Conservation (phyloP, 331 rosid species). For the Acacia pycnantha region DNA sequence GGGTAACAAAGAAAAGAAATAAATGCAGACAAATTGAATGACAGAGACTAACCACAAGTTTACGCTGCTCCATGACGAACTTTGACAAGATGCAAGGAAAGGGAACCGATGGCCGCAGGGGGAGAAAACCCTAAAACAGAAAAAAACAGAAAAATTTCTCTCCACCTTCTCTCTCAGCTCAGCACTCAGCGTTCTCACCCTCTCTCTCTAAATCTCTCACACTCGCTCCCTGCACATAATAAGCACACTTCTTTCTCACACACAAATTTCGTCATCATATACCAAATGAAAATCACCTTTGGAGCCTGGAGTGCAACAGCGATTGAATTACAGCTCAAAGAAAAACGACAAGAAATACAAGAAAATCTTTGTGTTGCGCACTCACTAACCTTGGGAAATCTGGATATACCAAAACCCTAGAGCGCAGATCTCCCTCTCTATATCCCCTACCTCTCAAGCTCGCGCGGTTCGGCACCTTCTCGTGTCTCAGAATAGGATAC, state of each 20-base stretch:
- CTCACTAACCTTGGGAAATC: slow-evolving; percentile 69
- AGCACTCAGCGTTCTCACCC: slow-evolving; percentile 60
- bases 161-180: slow-evolving; percentile 45
- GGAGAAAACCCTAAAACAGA: slow-evolving; percentile 53
- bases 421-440: slow-evolving; percentile 44
- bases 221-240: slow-evolving; percentile 92
- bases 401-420: slow-evolving; percentile 46
- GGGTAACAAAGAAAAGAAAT: not conserved
- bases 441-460: slow-evolving; percentile 23
- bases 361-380: slow-evolving; percentile 40
- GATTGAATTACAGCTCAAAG: slow-evolving; percentile 39
- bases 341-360: slow-evolving; percentile 17
- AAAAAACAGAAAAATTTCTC: slow-evolving; percentile 30
- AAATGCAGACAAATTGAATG: not conserved
- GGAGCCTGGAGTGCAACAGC: slow-evolving; percentile 26
- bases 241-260: slow-evolving; percentile 95
- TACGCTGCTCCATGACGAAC: slow-evolving; percentile 77
- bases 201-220: slow-evolving; percentile 86
- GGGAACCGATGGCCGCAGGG: slow-evolving; percentile 24
- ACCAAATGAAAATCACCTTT: slow-evolving; percentile 64
- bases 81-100: slow-evolving; percentile 16
- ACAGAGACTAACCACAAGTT: slow-evolving; percentile 75
- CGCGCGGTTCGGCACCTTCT: slow-evolving; percentile 28
- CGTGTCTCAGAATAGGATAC: not conserved
- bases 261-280: slow-evolving; percentile 50